Conservation (phyloP, 1,284 basidiomycete species). For the Calocybe gambosa region DNA sequence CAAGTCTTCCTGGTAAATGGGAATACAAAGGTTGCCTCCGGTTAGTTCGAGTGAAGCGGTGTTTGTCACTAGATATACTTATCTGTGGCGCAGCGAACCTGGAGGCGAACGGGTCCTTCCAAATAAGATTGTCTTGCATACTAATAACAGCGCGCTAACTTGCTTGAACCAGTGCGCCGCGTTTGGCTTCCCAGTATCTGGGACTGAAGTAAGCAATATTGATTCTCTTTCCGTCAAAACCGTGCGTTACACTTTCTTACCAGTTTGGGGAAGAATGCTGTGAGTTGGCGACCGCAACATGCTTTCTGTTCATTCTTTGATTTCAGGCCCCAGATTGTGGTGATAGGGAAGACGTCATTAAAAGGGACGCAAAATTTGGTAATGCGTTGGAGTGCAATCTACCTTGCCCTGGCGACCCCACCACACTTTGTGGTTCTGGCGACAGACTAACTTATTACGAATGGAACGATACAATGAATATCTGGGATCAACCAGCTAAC, state of each 20-base stretch:
- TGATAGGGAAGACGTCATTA: slow-evolving; percentile 40
- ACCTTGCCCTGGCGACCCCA: slow-evolving; percentile 62
- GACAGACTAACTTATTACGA: slow-evolving; percentile 47
- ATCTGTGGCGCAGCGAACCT: slow-evolving; percentile 25
- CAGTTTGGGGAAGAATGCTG: slow-evolving; percentile 56
- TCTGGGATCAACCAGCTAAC: slow-evolving; percentile 58
- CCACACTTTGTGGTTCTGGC: slow-evolving; percentile 57
- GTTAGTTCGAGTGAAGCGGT: slow-evolving; percentile 31
- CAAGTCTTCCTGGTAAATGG: slow-evolving; percentile 56
- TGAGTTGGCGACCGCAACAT: slow-evolving; percentile 26
- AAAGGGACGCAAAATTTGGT: neutral
- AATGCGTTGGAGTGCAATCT: slow-evolving; percentile 41
- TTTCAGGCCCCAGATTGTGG: slow-evolving; percentile 49
- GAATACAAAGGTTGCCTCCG: slow-evolving; percentile 58
- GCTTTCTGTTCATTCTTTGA: slow-evolving; percentile 1
- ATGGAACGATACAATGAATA: slow-evolving; percentile 52
- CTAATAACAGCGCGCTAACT: slow-evolving; percentile 54
- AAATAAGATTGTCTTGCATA: slow-evolving; percentile 50
- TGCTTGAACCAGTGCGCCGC: slow-evolving; percentile 60
- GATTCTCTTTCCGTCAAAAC: neutral
- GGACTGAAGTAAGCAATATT: slow-evolving; percentile 39
- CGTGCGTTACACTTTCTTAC: neutral
- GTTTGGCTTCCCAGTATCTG: slow-evolving; percentile 62
- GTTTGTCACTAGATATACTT: neutral
- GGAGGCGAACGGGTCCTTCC: slow-evolving; percentile 47